Percentiles rank a stretch among this genome's conserved stretches.
phyloP scores from a whole-genome alignment of 2,329 filamentous ascomycete genomes.

The Plectosphaerella sp. region DNA sequence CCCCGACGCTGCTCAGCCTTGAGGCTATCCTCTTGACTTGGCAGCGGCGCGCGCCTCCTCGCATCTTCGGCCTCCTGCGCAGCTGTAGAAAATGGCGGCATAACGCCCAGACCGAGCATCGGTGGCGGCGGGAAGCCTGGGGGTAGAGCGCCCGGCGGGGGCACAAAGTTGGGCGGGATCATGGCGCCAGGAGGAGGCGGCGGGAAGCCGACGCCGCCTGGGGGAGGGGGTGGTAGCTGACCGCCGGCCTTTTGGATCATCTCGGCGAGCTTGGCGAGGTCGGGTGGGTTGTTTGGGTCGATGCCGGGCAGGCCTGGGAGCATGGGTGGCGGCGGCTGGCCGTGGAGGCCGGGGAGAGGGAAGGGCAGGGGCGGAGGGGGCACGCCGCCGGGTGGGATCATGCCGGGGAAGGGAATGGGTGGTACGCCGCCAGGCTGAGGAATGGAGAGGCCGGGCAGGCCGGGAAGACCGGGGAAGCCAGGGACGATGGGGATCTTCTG shows the following conservation, averaged over 20 bases:
- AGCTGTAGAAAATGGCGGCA: conserved; percentile 24
- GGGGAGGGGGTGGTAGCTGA: conserved; percentile 49
- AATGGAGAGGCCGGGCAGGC: conserved; percentile 32
- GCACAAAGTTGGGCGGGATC: conserved; percentile 34
- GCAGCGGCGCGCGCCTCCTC: conserved; percentile 63
- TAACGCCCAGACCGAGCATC: conserved; percentile 22
- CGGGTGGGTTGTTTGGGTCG: conserved; percentile 55
- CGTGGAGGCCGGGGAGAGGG: conserved; percentile 44
- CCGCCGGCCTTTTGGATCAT: conserved; percentile 63
- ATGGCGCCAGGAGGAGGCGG: conserved; percentile 33
- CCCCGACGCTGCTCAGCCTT: conserved; percentile 69
- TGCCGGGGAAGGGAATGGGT: conserved; percentile 45
- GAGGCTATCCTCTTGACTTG: conserved; percentile 79
- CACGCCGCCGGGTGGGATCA: conserved; percentile 31
- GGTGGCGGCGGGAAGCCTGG: conserved; percentile 40
- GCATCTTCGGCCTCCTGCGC: conserved; percentile 23
- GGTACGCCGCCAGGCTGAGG: conserved; percentile 27
- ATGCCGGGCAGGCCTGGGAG: conserved; percentile 41
- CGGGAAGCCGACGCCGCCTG: conserved; percentile 36
- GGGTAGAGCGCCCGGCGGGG: conserved; percentile 27
- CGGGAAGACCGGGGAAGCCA: conserved; percentile 56
- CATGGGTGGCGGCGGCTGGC: conserved; percentile 37
- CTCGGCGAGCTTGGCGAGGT: conserved; percentile 57
- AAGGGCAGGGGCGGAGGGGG: conserved; percentile 48
- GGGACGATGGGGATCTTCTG: conserved; percentile 48